Base-by-base conservation (phyloP, 352 stramenopile species). In the Phytophthora podocarpi region DNA sequence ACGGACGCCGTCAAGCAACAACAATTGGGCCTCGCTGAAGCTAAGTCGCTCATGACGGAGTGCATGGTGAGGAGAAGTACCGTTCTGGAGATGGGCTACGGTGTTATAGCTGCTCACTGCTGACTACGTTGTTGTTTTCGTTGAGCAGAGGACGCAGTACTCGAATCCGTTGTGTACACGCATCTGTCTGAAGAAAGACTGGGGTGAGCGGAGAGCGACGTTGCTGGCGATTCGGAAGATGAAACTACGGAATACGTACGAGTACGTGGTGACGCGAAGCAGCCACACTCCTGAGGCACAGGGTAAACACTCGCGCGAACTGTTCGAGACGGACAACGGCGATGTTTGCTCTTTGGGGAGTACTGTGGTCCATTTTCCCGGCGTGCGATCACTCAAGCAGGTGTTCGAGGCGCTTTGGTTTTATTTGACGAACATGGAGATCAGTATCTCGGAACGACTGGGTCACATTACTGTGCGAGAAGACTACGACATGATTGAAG, bases 401-500 rank as follows among this genome's bases (percentile, higher is more conserved):
- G 70, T 75, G 52, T 80, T 58, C 28, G 70, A 82, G 15, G 74
- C 71, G 8, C 23, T 70, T 5, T 50, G 57, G 28, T 83, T 73
- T 42, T 77, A 65, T 42, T 57, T 77, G 10, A 64, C 50, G 26
- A 83, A 80, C 36, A 72, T 83, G 52, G 71, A 83, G 57, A 80
- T 80, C 52, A 72, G 58, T 6, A 68, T 83, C 10, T 70, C 70
- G 0, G 74, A 83, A 39, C 30, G 59, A 24, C 51, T 75, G 13
- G 70, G 71, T 3, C 57, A 76, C 21, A 28, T 80, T 51, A 65
- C 68, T 4, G 30, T 72, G 27, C 64, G 71, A 6, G 64, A 80
- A 30, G 68, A 69, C 53, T 64, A 75, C 16, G 51, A 70, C 36
- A 41, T 67, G 13, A 23, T 67, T 13, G 60, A 70, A 24, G 39